Conservation (phyloP, 1,284 basidiomycete genomes). For the Macrocybe sp. region DNA sequence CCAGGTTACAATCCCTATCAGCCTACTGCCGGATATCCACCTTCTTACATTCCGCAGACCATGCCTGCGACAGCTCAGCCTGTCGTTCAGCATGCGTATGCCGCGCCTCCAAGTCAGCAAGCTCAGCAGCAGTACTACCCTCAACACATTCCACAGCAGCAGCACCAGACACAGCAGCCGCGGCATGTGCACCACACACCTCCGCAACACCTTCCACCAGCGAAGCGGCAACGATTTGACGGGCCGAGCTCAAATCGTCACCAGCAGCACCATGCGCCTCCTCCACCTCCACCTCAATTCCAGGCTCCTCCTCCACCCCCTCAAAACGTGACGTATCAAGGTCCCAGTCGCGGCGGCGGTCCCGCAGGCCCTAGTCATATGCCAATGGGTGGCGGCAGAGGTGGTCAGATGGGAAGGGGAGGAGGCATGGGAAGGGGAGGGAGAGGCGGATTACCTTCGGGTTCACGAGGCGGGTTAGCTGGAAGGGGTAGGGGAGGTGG, state of each 20-base stretch:
- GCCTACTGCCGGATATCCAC: conserved; percentile 62
- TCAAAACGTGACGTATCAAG: conserved; percentile 29
- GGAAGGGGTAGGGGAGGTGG: conserved; percentile 45
- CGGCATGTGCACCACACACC: conserved; percentile 56
- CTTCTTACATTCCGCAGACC: conserved; percentile 61
- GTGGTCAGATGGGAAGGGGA: conserved; percentile 23
- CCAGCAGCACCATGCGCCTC: conserved; percentile 36
- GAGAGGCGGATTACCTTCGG: conserved; percentile 28
- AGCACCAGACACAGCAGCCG: conserved; percentile 40
- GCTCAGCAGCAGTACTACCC: conserved; percentile 41
- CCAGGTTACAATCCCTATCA: conserved; percentile 75
- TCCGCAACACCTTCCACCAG: conserved; percentile 69
- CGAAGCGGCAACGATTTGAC: conserved; percentile 83
- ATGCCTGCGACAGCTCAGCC: conserved; percentile 35
- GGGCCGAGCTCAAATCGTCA: conserved; percentile 51
- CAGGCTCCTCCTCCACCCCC: conserved; percentile 39
- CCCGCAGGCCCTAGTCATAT: conserved; percentile 39
- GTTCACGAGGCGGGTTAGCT: conserved; percentile 33
- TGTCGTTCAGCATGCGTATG: conserved; percentile 35
- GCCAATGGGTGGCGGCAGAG: conserved; percentile 28
- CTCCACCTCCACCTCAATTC: conserved; percentile 45
- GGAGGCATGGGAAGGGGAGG: conserved; percentile 27
- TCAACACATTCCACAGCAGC: conserved; percentile 37
- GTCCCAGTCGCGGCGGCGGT: conserved; percentile 33
- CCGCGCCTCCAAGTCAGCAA: conserved; percentile 38